These are phyloP conservation scores for Marsdenia floribunda DNA, from an alignment of 257 asterid species.

Conservation along the genomic window DNA sequence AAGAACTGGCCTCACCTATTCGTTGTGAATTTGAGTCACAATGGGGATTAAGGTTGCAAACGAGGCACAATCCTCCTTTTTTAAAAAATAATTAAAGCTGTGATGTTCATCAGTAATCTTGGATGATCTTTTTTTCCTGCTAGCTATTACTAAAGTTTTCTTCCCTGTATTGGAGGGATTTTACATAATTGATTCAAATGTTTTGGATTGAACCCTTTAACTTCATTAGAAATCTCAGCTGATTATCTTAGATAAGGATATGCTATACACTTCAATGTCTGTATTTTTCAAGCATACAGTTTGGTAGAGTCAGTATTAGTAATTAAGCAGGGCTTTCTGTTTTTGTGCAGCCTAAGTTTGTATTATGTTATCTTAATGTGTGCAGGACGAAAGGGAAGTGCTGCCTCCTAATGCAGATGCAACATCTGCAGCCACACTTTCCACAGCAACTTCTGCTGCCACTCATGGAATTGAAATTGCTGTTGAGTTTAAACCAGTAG, in stretches of 20 bases:
- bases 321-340: neutral
- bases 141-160: neutral
- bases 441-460: slow-evolving; percentile 38
- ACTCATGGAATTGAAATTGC: slow-evolving; percentile 66
- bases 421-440: slow-evolving; percentile 26
- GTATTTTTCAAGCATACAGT: neutral
- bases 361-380: slow-evolving; percentile 6
- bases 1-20: no score
- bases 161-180: neutral
- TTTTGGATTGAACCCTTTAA: neutral
- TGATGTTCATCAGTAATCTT: neutral
- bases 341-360: neutral
- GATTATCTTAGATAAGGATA: neutral
- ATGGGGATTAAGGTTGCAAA: no score
- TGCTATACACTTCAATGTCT: neutral
- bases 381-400: slow-evolving; percentile 57
- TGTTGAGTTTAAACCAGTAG: slow-evolving; percentile 73
- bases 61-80: no score
- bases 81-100: neutral
- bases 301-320: neutral
- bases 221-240: neutral
- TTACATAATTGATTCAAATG: neutral
- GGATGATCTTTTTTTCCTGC: neutral
- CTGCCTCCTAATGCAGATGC: slow-evolving; percentile 49
- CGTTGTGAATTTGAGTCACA: no score